Conservation (phyloP, 306 rosid species). For the Begonia fuchsioides region DNA sequence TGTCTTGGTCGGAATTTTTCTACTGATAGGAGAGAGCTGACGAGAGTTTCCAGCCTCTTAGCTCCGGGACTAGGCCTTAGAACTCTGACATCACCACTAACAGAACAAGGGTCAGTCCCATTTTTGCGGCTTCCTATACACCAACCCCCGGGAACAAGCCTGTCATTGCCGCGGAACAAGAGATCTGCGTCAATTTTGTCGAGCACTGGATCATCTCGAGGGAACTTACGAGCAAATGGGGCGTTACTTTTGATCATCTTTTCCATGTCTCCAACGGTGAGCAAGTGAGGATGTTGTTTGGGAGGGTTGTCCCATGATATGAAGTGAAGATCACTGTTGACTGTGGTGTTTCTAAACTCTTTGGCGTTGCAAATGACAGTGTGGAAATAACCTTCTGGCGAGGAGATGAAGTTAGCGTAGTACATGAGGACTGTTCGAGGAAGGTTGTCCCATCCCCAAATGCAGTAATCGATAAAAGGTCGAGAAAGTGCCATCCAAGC, state of each 20-base stretch:
- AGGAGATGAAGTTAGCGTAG: conserved; percentile 80
- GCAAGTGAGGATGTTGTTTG: conserved; percentile 97
- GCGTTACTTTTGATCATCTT: conserved; percentile 65
- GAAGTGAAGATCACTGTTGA: conserved; percentile 83
- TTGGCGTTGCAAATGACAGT: conserved; percentile 89
- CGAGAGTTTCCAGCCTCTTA: conserved; percentile 57
- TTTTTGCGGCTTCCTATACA: conserved; percentile 73
- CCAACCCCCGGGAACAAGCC: conserved; percentile 95
- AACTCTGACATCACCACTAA: conserved; percentile 31
- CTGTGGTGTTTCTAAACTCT: conserved; percentile 89
- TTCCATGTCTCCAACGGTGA: conserved; percentile 45
- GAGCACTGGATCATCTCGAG: conserved; percentile 58
- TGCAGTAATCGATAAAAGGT: conserved; percentile 76
- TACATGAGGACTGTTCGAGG: conserved; percentile 94
- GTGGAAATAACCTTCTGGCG: conserved; percentile 97
- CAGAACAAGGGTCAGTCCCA: conserved; percentile 75
- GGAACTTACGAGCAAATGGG: conserved; percentile 92
- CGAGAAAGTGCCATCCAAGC: conserved; percentile 98
- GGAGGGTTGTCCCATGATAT: conserved; percentile 99
- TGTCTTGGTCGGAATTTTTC: conserved; percentile 72
- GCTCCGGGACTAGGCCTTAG: conserved; percentile 73
- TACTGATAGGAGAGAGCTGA: conserved; percentile 50
- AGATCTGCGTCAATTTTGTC: conserved; percentile 61
- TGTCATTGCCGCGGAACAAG: conserved; percentile 40
- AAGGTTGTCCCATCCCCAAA: conserved; percentile 99